These are phyloP conservation scores for Amphirosellinia nigrospora DNA, from an alignment of 495 filamentous ascomycete species.

Conservation along the genomic window DNA sequence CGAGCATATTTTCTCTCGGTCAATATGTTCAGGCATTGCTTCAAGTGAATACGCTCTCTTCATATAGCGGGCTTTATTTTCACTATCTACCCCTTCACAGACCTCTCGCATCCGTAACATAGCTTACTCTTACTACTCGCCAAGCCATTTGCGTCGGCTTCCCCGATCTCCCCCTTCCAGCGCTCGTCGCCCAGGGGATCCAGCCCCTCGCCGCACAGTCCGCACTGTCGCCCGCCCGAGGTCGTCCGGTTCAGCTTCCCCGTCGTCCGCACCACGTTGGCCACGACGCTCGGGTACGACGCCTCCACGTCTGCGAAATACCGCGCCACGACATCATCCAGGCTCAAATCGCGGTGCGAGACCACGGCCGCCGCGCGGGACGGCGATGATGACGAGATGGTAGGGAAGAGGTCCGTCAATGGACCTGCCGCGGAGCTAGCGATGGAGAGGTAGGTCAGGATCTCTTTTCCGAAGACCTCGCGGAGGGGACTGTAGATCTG, in stretches of 20 bases:
- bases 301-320: slow-evolving; percentile 89
- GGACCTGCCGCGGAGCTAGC: slow-evolving; percentile 46
- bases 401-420: slow-evolving; percentile 54
- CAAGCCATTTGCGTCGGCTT: slow-evolving; percentile 3
- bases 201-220: slow-evolving; percentile 57
- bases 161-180: slow-evolving; percentile 57
- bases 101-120: slow-evolving; percentile 62
- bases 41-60: background rate
- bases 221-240: slow-evolving; percentile 39
- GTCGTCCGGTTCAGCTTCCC: slow-evolving; percentile 66
- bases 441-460: slow-evolving; percentile 65
- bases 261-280: slow-evolving; percentile 89
- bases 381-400: background rate
- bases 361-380: slow-evolving; percentile 51
- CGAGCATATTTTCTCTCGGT: background rate
- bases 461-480: slow-evolving; percentile 81
- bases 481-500: slow-evolving; percentile 72
- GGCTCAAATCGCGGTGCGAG: slow-evolving; percentile 77
- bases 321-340: slow-evolving; percentile 86
- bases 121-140: slow-evolving; percentile 32
- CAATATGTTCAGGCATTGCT: background rate
- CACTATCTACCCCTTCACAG: slow-evolving; percentile 43
- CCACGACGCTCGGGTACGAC: slow-evolving; percentile 88
- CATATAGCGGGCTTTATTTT: background rate
- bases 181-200: slow-evolving; percentile 54